These are phyloP conservation scores for Pisolithus tinctorius DNA, from an alignment of 768 basidiomycete species.

Conservation along the genomic window DNA sequence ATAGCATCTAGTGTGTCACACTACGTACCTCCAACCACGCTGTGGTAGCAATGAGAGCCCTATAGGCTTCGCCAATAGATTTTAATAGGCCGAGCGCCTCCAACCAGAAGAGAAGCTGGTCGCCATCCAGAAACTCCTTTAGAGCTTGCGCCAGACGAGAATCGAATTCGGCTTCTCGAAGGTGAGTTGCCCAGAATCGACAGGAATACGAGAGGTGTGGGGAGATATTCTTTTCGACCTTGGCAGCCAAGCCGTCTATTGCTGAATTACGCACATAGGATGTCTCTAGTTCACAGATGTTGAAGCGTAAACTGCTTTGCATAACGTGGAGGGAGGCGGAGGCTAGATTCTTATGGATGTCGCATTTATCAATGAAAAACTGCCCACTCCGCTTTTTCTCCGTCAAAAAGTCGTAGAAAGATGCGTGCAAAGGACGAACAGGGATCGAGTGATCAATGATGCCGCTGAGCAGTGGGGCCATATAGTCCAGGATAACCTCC, in stretches of 20 bases:
- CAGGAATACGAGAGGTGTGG: slow-evolving; percentile 24
- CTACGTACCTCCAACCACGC: background rate
- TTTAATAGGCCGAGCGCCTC: background rate
- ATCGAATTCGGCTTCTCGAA: background rate
- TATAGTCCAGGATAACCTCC: background rate
- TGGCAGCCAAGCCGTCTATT: background rate
- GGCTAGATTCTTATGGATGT: background rate
- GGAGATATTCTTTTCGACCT: slow-evolving; percentile 17
- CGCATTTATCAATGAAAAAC: slow-evolving; percentile 8
- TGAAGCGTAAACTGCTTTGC: slow-evolving; percentile 5
- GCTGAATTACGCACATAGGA: slow-evolving; percentile 2
- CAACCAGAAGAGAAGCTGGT: background rate
- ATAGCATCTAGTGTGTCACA: no score
- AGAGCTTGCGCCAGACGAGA: background rate
- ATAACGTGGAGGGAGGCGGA: slow-evolving; percentile 4
- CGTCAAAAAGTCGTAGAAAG: slow-evolving; percentile 22
- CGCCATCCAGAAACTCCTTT: background rate
- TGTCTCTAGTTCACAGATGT: slow-evolving; percentile 4
- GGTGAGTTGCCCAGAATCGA: slow-evolving; percentile 10
- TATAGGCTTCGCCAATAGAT: background rate
- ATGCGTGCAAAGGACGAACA: slow-evolving; percentile 19
- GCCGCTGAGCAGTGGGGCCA: slow-evolving; percentile 6
- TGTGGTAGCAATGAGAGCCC: background rate
- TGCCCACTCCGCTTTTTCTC: slow-evolving; percentile 7
- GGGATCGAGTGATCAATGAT: background rate